phyloP scores from a whole-genome alignment of 2,329 filamentous ascomycete genomes.

The Ophiocordyceps camponoti-saundersi region DNA sequence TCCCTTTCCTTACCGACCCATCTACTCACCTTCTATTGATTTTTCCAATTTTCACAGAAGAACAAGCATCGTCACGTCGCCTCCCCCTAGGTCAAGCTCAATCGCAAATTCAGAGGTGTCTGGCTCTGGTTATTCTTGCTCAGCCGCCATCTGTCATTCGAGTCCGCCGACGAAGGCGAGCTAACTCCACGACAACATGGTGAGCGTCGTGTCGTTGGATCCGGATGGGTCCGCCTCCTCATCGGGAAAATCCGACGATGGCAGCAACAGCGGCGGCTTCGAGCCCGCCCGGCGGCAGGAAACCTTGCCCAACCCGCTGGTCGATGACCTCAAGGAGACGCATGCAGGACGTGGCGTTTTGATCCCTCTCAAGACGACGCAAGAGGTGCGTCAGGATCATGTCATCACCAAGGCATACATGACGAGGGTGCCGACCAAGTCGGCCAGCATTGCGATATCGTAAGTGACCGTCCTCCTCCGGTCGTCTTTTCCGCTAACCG shows the following conservation, averaged over 20 bases:
- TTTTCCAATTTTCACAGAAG: not conserved
- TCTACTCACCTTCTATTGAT: not conserved
- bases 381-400: conserved; percentile 44
- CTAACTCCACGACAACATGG: not conserved
- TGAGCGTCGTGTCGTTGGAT: not conserved
- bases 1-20: not conserved
- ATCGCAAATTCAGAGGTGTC: too few relatives aligned
- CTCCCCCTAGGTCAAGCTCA: not conserved
- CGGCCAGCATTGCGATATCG: conserved; percentile 57
- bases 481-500: conserved; percentile 2
- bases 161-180: not conserved
- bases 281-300: conserved; percentile 1
- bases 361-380: conserved; percentile 46
- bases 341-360: conserved; percentile 30
- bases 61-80: not conserved
- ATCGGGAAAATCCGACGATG: too few relatives aligned
- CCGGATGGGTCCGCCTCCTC: too few relatives aligned
- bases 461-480: conserved; percentile 15
- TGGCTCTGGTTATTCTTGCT: not conserved
- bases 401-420: conserved; percentile 47
- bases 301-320: conserved; percentile 17
- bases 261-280: not conserved
- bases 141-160: not conserved
- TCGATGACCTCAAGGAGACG: conserved; percentile 16
- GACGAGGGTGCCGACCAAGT: conserved; percentile 53